A percentile compares a stretch with the other conserved stretches of the same genome.
These are phyloP conservation scores for Rutstroemia sp. DNA, from an alignment of 2,329 filamentous ascomycete species.

Conservation along the genomic window DNA sequence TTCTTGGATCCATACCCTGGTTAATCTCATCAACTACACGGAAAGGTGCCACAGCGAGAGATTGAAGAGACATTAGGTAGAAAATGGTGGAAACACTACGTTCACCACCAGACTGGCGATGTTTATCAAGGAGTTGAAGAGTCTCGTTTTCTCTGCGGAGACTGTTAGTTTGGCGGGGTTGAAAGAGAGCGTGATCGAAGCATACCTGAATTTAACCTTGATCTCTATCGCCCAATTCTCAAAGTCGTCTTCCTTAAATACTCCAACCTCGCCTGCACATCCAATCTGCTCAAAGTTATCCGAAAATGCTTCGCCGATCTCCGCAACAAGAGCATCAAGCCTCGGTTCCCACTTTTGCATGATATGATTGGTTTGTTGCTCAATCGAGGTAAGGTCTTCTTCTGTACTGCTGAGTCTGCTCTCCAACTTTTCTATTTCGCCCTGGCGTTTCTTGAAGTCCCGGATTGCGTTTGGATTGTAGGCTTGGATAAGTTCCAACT, in stretches of 20 bases:
- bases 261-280: constrained; percentile 81
- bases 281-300: constrained; percentile 92
- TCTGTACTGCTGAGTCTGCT: constrained; percentile 49
- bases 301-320: constrained; percentile 85
- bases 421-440: constrained; percentile 60
- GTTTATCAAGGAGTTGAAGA: constrained; percentile 77
- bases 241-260: constrained; percentile 90
- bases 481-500: constrained; percentile 72
- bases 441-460: constrained; percentile 68
- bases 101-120: constrained; percentile 94
- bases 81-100: constrained; percentile 96
- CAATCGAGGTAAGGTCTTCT: constrained; percentile 46
- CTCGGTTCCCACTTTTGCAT: constrained; percentile 74
- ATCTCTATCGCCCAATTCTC: constrained; percentile 92
- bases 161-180: constrained; percentile 8
- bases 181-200: constrained; percentile 9
- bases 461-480: constrained; percentile 68
- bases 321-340: constrained; percentile 67
- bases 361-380: constrained; percentile 54
- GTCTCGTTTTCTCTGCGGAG: constrained; percentile 62
- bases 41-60: constrained; percentile 88
- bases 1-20: constrained; percentile 97
- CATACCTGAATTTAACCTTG: constrained; percentile 85
- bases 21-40: constrained; percentile 99
- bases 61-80: constrained; percentile 96